Base-by-base conservation (phyloP, 768 basidiomycete species). In the Amanita molliuscula region DNA sequence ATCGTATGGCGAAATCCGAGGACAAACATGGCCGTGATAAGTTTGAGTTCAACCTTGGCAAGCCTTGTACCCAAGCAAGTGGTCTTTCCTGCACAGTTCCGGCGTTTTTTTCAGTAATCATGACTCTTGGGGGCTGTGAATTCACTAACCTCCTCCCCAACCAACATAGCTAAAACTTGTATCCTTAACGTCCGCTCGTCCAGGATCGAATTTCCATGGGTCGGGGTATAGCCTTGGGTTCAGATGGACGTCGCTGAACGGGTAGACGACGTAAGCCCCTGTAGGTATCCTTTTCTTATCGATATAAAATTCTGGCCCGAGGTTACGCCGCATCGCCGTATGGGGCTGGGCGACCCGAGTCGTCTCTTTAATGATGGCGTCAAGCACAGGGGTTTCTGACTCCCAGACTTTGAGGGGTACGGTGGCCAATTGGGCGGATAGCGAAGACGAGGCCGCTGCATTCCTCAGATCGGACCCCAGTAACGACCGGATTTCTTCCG, bases 291-390 rank as follows among this genome's bases (percentile, higher is more conserved):
- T 65, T 64, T 81, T 84, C 53, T 77, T 77, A 65, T 81, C 76
- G 56, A 89, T 81, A 57, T 79, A 72, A 31, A 79, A 65, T 51
- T 84, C 81, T 56, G 82, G 82, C 15, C 85, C 86, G 51, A 86
- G 66, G 62, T 88, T 88, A 53, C 82, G 77, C 61, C 87, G 77
- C 84, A 88, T 86, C 51, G 86, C 86, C 1, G 78, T 77, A 64
- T 88, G 84, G 37, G 86, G 84, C 69, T 88, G 83, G 8, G 85
- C 84, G 42, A 88, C 67, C 34, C 86, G 81, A 20, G 85, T 77
- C 31, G 86, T 87, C 66, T 89, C 86, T 55, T 77, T 76, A 58
- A 88, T 81, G 58, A 88, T 70, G 42, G 79, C 72, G 61, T 88
- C 87, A 29, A 88, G 71, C 50, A 83, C 70, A 15, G 86, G 85